These are phyloP conservation scores for Iris macrosiphon DNA, from an alignment of 106 monocot species.

Conservation along the genomic window DNA sequence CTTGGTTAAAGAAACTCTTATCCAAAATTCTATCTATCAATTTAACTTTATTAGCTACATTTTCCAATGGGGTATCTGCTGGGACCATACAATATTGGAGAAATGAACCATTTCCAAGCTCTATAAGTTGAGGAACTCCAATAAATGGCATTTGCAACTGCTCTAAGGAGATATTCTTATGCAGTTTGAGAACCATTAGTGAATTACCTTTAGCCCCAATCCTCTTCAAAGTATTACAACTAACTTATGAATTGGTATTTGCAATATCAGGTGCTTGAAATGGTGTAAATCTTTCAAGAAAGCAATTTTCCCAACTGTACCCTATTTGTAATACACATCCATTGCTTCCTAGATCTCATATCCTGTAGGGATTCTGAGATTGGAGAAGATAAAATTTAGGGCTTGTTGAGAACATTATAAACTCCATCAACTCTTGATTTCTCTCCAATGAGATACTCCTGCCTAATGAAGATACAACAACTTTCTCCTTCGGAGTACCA, in stretches of 20 bases:
- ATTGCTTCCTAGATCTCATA: no score
- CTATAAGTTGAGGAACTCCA: slow-evolving; percentile 39
- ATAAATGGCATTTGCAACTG: slow-evolving; percentile 32
- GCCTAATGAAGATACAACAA: no score
- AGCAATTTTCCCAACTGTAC: slow-evolving; percentile 38
- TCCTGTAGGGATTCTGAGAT: no score
- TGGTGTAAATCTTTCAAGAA: slow-evolving; percentile 34
- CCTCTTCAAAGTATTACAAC: slow-evolving; percentile 39
- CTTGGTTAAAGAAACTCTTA: no score
- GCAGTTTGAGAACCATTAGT: slow-evolving; percentile 42
- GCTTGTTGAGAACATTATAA: no score
- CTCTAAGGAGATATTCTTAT: slow-evolving; percentile 31
- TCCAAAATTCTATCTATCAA: no score
- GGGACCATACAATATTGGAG: slow-evolving; percentile 20
- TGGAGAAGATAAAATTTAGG: no score
- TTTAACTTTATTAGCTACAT: slow-evolving; percentile 30
- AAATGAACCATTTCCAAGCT: slow-evolving; percentile 59
- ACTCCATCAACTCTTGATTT: no score
- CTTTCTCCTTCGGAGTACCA: no score
- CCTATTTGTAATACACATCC: no score
- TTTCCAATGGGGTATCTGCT: slow-evolving; percentile 38
- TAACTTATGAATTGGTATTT: slow-evolving; percentile 39
- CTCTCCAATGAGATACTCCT: no score
- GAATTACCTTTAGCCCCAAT: slow-evolving; percentile 39
- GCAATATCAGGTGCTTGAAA: slow-evolving; percentile 33